Evolutionary conservation across 2,329 filamentous ascomycete species (phyloP), one percentile per base, ranked within the genome.

Genomic region (Anthostomella pinea): DNA sequence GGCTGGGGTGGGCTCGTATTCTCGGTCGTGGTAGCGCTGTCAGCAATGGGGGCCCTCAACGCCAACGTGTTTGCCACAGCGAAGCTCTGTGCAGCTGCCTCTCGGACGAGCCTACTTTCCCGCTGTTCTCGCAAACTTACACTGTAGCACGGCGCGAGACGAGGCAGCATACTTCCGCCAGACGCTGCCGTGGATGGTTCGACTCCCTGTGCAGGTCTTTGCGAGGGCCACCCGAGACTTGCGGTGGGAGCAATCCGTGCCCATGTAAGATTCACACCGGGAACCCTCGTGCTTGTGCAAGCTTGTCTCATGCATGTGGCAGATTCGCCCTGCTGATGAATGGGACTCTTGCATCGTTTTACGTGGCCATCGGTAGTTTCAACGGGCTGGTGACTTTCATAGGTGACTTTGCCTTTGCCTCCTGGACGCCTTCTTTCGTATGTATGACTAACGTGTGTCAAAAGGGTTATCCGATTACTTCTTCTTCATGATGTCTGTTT

Each of bases 21-120:
- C 39, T 66, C 64, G 5, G 39, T 63, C 22, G 53, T 65, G 2
- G 63, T 69, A 13, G 63, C 59, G 20, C 45, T 65, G 13, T 67
- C 64, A 16, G 65, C 63, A 35, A 60, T 63, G 34, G 66, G 67
- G 2, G 63, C 62, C 8, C 57, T 69, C 15, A 67, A 66, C 25
- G 62, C 63, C 38, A 70, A 68, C 38, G 54, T 69, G 30, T 72
- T 72, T 51, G 59, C 67, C 11, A 60, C 62, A 3, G 62, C 65
- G 23, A 63, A 64, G 42, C 56, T 71, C 21, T 64, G 57, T 24
- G 60, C 66, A 28, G 62, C 62, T 31, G 65, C 62, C 18, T 54
- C 51, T 24, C 49, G 53, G 34, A n/a, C 52, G 55, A 41, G 43
- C 49, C 35, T 57, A 54, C 43, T 51, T 57, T 21, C 52, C 54